Base-by-base conservation (phyloP, 352 stramenopile genomes). In the Phytophthora foliorum region DNA sequence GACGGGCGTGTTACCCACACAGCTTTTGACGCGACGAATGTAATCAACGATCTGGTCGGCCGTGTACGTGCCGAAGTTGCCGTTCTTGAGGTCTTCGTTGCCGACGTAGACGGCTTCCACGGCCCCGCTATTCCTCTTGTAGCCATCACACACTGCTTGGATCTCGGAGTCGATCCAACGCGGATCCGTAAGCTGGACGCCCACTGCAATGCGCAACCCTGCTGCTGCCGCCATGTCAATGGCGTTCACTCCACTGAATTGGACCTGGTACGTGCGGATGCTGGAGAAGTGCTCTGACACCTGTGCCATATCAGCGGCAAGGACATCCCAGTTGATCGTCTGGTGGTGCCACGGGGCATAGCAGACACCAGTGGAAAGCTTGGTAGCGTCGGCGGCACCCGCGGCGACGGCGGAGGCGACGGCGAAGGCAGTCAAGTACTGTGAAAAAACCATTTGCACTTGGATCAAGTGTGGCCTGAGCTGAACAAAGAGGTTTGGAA, bases 31-130 rank as follows among this genome's bases (percentile, higher is more conserved):
- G 19, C 80, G 72, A 19, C 72, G 36, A 50, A 91, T 84, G 55
- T 80, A 81, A 27, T 56, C 68, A 17, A 66, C 46, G 31, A 91
- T 72, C 48, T 78, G 27, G 2, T 65, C 62, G 49, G 72, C 73
- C 8, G 72, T 68, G 49, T 53, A 79, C 4, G 36, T 60, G 13
- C 79, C 81, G 25, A 74, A 82, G 42, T 54, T 60, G 17, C 69
- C 78, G 57, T 87, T 86, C 39, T 66, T 56, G 7, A 92, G 67
- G 68, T 92, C 73, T 45, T 91, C 84, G 69, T 91, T 93, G 45
- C 84, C 84, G 29, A 88, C 81, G 67, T 88, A 91, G 32, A 93
- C 81, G 13, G 81, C 82, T n/a, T 88, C 67, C 16, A 93, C 74
- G 2, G 44, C 69, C 34, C 67, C 52, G 0, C 77, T 46, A 29